phyloP scores from a whole-genome alignment of 208 protist genomes.

The Crithidia mellificae region DNA sequence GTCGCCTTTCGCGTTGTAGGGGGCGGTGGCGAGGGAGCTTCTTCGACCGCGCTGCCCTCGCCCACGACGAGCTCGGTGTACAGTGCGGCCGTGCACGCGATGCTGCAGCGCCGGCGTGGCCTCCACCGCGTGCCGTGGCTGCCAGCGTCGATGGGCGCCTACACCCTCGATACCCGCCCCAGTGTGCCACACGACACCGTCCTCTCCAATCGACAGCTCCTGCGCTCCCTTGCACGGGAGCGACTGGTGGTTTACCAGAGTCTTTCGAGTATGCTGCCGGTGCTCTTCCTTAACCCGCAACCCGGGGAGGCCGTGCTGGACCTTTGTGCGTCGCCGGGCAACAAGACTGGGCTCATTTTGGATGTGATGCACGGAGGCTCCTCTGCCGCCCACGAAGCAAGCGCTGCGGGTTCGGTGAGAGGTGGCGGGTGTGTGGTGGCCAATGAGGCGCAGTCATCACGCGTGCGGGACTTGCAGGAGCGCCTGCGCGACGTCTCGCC shows the following conservation, averaged over 20 bases:
- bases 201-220: conserved; percentile 53
- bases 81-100: conserved; percentile 23
- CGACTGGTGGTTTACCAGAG: conserved; percentile 71
- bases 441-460: conserved; percentile 55
- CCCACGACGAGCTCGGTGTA: conserved; percentile 16
- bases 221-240: conserved; percentile 61
- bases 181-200: conserved; percentile 42
- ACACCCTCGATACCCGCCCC: conserved; percentile 45
- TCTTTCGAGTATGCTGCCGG: conserved; percentile 76
- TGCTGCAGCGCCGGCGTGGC: conserved; percentile 47
- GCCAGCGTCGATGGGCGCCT: conserved; percentile 56
- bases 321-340: conserved; percentile 84
- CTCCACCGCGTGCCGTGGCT: conserved; percentile 61
- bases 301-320: conserved; percentile 77
- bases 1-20: conserved; percentile 61
- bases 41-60: not conserved
- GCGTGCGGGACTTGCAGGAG: conserved; percentile 38
- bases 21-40: not conserved
- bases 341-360: conserved; percentile 68
- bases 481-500: conserved; percentile 50
- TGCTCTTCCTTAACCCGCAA: conserved; percentile 62
- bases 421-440: conserved; percentile 65
- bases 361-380: conserved; percentile 49
- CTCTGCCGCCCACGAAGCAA: no score
- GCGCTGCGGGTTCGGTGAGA: no score